Evolutionary conservation across 2,329 filamentous ascomycete genomes (phyloP).

Genomic region (Exophiala sideris): DNA sequence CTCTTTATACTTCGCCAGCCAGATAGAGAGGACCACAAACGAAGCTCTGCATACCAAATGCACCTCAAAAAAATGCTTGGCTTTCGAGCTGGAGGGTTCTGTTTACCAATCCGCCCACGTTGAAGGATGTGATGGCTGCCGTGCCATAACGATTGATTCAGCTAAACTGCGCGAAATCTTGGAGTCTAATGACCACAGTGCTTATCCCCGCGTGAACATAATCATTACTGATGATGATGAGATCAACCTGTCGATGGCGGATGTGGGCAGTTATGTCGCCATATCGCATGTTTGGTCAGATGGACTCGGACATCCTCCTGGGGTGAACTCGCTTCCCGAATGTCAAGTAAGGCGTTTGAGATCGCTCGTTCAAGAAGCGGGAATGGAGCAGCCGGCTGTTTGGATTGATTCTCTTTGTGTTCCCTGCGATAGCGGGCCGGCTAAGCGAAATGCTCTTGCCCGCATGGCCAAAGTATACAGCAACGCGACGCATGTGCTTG

Average conservation of each 20-base stretch:
- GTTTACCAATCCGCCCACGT: neutral
- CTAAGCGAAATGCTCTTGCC: constrained; percentile 1
- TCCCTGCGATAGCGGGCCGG: neutral
- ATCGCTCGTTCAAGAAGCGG: neutral
- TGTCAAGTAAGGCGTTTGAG: neutral
- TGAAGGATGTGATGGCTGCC: neutral
- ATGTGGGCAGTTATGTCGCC: neutral
- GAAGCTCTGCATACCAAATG: neutral
- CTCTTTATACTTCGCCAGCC: constrained; percentile 2
- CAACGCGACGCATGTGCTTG: neutral
- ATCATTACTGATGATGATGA: neutral
- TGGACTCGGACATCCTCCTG: constrained; percentile 1
- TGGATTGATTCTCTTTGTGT: constrained; percentile 5
- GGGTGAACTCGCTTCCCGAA: neutral
- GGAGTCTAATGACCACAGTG: neutral
- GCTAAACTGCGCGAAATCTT: neutral
- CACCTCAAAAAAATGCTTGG: neutral
- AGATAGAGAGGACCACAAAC: neutral
- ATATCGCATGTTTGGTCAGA: constrained; percentile 11
- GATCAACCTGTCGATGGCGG: neutral
- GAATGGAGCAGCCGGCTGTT: neutral
- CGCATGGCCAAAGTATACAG: constrained; percentile 5
- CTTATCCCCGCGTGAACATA: neutral
- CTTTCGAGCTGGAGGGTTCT: neutral
- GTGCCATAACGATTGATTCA: neutral